Evolutionary conservation across 2,329 filamentous ascomycete genomes (phyloP).

Genomic region (Pseudogymnoascus sp.): DNA sequence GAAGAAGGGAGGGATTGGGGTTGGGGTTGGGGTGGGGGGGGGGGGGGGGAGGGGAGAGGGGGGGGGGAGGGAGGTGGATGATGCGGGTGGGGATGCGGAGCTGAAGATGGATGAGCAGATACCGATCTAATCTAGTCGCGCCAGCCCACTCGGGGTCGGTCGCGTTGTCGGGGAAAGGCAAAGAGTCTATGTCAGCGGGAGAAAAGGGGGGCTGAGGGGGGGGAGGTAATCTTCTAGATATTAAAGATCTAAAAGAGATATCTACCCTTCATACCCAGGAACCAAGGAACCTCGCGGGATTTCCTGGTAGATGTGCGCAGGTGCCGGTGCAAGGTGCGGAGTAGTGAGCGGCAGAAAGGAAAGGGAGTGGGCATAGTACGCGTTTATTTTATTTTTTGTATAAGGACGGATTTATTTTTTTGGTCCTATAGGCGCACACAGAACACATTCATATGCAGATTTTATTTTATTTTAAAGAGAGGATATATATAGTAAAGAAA

Average conservation of each 20-base stretch:
- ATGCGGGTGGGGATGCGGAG: slow-evolving; percentile 2
- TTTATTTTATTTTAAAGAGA: not conserved
- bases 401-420: not conserved
- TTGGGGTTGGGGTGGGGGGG: too few species aligned
- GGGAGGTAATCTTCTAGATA: too few species aligned
- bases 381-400: not conserved
- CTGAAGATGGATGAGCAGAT: not conserved
- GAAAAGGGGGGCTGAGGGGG: too few species aligned
- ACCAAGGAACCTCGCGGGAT: too few species aligned
- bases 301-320: too few species aligned
- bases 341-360: not conserved
- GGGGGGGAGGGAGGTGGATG: too few species aligned
- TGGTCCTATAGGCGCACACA: not conserved
- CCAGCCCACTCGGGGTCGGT: too few species aligned
- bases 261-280: not conserved
- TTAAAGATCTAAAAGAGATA: not conserved
- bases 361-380: not conserved
- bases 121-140: not conserved
- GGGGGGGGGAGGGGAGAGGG: too few species aligned
- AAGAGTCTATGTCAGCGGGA: too few species aligned
- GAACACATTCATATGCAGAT: not conserved
- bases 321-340: too few species aligned
- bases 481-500: not conserved
- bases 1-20: too few species aligned
- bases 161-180: too few species aligned